These are phyloP conservation scores for Boletus fagicola DNA, from an alignment of 768 basidiomycete species.

Conservation along the genomic window DNA sequence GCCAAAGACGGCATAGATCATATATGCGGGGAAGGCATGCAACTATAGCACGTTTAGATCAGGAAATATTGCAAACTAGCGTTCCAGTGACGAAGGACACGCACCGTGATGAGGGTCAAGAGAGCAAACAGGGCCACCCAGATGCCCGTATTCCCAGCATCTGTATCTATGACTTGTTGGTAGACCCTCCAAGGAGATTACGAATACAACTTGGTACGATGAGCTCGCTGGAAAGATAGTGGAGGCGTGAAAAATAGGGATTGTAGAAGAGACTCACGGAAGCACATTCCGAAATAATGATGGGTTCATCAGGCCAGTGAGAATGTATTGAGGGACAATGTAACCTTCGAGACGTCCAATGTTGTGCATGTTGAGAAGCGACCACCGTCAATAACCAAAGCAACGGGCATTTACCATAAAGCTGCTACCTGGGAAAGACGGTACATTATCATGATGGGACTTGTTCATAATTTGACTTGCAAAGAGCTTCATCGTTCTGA, in stretches of 20 bases:
- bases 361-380: neutral
- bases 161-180: conserved; percentile 8
- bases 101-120: conserved; percentile 42
- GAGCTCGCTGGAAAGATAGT: conserved; percentile 2
- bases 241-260: neutral
- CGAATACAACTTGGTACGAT: conserved; percentile 1
- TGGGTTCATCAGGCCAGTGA: neutral
- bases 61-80: too few species aligned
- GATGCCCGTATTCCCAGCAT: conserved; percentile 30
- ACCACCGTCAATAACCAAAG: conserved; percentile 3
- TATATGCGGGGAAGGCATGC: neutral
- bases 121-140: conserved; percentile 51
- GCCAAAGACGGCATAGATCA: neutral
- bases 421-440: conserved; percentile 2
- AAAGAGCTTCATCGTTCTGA: conserved; percentile 5
- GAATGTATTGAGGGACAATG: neutral
- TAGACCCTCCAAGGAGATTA: neutral
- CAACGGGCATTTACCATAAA: conserved; percentile 3
- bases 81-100: conserved; percentile 27
- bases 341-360: neutral
- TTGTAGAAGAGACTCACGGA: conserved; percentile 2
- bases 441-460: neutral
- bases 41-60: neutral
- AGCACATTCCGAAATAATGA: neutral
- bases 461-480: conserved; percentile 3